These are phyloP conservation scores for Penicillium sp. DNA, from an alignment of 2,329 filamentous ascomycete species.

Conservation along the genomic window DNA sequence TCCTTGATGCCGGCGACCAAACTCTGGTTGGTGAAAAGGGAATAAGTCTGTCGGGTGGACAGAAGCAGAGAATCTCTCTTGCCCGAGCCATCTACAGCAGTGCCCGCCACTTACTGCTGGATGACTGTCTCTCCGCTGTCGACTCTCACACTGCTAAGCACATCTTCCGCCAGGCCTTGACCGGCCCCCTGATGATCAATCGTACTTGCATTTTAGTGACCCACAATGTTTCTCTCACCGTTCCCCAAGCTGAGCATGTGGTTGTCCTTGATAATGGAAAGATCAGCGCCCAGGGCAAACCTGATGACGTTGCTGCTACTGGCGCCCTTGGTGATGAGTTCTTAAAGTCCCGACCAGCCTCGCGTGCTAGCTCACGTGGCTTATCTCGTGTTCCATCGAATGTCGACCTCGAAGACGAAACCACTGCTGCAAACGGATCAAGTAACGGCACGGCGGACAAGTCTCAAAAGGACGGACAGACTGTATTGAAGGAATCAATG, in stretches of 20 bases:
- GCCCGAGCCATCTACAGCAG: constrained; percentile 97
- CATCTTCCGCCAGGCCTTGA: constrained; percentile 93
- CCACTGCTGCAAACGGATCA: constrained; percentile 31
- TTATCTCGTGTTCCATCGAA: constrained; percentile 78
- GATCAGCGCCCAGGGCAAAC: constrained; percentile 71
- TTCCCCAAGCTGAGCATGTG: constrained; percentile 76
- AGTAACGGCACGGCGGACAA: constrained; percentile 41
- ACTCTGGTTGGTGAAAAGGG: constrained; percentile 96
- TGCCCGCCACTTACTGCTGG: constrained; percentile 84
- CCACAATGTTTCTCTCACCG: constrained; percentile 87
- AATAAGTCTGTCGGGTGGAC: constrained; percentile 91
- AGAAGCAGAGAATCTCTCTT: constrained; percentile 95
- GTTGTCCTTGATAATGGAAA: constrained; percentile 87
- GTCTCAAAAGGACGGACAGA: constrained; percentile 49
- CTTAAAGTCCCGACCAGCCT: constrained; percentile 70
- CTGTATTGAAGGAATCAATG: constrained; percentile 69
- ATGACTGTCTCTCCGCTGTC: constrained; percentile 94
- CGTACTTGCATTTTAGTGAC: constrained; percentile 95
- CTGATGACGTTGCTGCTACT: constrained; percentile 77
- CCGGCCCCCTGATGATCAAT: constrained; percentile 81
- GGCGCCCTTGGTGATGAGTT: constrained; percentile 87
- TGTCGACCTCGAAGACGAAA: constrained; percentile 53
- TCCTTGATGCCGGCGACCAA: constrained; percentile 87
- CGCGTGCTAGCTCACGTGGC: constrained; percentile 68
- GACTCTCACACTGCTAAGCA: constrained; percentile 97